These are phyloP conservation scores for Crithidia bombi DNA, from an alignment of 208 protist species.

Conservation along the genomic window DNA sequence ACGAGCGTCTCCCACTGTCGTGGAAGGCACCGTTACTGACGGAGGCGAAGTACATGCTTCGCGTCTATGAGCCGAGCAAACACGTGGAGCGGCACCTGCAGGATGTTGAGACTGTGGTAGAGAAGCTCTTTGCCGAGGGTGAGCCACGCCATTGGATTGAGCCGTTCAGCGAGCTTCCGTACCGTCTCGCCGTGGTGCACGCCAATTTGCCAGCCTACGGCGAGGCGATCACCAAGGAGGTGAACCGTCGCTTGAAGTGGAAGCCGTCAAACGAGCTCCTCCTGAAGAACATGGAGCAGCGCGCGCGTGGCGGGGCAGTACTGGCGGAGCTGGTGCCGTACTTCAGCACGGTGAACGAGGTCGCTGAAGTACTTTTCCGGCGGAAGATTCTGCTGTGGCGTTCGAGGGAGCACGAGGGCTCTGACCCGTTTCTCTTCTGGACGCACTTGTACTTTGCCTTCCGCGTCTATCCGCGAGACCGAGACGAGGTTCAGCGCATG, in stretches of 20 bases:
- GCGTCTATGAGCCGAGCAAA: constrained; percentile 67
- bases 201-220: constrained; percentile 79
- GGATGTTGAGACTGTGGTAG: constrained; percentile 77
- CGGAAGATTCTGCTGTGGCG: constrained; percentile 81
- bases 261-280: constrained; percentile 71
- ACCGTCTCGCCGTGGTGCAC: constrained; percentile 80
- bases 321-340: constrained; percentile 70
- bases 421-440: constrained; percentile 85
- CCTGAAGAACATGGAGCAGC: constrained; percentile 72
- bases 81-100: constrained; percentile 63
- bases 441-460: constrained; percentile 90
- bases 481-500: constrained; percentile 72
- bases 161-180: constrained; percentile 76
- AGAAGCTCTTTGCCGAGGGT: constrained; percentile 67
- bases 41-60: constrained; percentile 82
- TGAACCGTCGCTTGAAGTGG: constrained; percentile 41
- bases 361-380: constrained; percentile 73
- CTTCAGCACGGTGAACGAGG: constrained; percentile 63
- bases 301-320: constrained; percentile 52
- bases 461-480: constrained; percentile 71
- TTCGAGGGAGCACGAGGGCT: constrained; percentile 71
- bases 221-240: constrained; percentile 75
- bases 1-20: constrained; percentile 79
- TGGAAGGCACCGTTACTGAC: constrained; percentile 87
- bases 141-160: constrained; percentile 88